Evolutionary conservation across 164 flowering plant genomes (phyloP).

Genomic region (Annona cherimola): DNA sequence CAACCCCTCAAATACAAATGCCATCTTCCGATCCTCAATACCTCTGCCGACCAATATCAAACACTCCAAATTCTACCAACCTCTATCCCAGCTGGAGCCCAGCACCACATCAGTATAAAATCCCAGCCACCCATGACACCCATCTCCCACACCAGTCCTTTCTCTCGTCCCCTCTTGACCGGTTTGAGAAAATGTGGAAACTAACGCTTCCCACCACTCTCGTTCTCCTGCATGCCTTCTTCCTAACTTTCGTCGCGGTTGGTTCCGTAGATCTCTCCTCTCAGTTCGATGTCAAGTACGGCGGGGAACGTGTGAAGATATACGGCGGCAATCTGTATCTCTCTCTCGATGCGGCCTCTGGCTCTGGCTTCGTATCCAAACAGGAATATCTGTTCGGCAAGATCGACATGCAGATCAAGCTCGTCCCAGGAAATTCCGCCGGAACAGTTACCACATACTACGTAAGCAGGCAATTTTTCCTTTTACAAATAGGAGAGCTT

Average conservation of each 20-base stretch:
- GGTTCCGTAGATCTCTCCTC: conserved; percentile 15
- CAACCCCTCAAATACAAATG: too few relatives aligned
- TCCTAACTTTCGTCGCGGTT: neutral
- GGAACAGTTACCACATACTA: conserved; percentile 39
- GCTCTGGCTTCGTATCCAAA: conserved; percentile 36
- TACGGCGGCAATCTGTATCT: conserved; percentile 28
- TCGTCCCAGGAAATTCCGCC: conserved; percentile 38
- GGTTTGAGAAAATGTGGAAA: neutral
- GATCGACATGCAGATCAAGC: conserved; percentile 33
- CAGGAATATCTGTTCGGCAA: conserved; percentile 24
- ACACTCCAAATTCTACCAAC: neutral
- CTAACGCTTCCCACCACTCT: neutral
- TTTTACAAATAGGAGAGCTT: too few relatives aligned
- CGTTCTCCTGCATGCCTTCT: neutral
- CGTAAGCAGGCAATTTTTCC: conserved; percentile 12
- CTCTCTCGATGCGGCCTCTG: conserved; percentile 29
- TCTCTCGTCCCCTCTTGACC: neutral
- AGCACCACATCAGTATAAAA: neutral
- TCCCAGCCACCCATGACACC: neutral
- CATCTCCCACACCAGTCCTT: neutral
- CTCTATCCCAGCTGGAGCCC: conserved; percentile 1
- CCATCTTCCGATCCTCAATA: neutral
- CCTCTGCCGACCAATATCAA: neutral
- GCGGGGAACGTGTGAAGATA: conserved; percentile 21
- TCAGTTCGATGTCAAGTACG: conserved; percentile 26